phyloP scores from a whole-genome alignment of 768 basidiomycete species.

The Rhizopogon rudus region DNA sequence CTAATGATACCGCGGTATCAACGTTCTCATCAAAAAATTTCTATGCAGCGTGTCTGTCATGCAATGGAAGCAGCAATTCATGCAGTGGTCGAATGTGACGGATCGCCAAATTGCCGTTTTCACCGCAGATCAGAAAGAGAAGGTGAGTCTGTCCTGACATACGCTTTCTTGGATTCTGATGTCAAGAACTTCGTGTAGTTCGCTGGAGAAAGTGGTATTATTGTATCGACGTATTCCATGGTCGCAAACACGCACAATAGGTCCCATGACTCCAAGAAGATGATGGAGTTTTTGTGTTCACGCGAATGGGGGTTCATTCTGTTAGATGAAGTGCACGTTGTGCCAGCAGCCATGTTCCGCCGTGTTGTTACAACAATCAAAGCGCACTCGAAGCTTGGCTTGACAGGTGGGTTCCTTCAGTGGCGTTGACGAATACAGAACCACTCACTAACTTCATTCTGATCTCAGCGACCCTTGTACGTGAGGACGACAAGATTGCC shows the following conservation, averaged over 20 bases:
- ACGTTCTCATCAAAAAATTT: not conserved
- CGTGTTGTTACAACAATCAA: conserved; percentile 98
- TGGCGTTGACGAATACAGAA: not conserved
- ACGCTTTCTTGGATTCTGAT: not conserved
- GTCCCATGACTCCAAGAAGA: conserved; percentile 98
- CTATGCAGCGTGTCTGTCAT: conserved; percentile 78
- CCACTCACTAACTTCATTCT: not conserved
- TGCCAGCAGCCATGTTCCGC: conserved; percentile 98
- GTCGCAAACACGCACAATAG: conserved; percentile 98
- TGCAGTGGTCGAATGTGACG: conserved; percentile 98
- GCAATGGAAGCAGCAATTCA: conserved; percentile 99
- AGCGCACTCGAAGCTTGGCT: conserved; percentile 95
- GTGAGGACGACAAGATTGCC: conserved; percentile 98
- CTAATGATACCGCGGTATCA: not conserved
- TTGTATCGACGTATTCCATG: conserved; percentile 99
- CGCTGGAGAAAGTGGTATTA: conserved; percentile 94
- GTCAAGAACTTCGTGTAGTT: conserved; percentile 49
- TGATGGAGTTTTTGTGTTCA: conserved; percentile 99
- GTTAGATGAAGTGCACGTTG: conserved; percentile 97
- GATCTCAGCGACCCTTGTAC: conserved; percentile 83
- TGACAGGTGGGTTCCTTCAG: conserved; percentile 64
- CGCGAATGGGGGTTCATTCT: conserved; percentile 99
- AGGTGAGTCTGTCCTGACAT: conserved; percentile 41
- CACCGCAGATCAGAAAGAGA: conserved; percentile 96
- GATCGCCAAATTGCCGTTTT: conserved; percentile 97